Percentiles rank a stretch among this genome's conserved stretches.
These are phyloP conservation scores for Heterobasidion occidentale DNA, from an alignment of 1,284 basidiomycete species.

Conservation along the genomic window DNA sequence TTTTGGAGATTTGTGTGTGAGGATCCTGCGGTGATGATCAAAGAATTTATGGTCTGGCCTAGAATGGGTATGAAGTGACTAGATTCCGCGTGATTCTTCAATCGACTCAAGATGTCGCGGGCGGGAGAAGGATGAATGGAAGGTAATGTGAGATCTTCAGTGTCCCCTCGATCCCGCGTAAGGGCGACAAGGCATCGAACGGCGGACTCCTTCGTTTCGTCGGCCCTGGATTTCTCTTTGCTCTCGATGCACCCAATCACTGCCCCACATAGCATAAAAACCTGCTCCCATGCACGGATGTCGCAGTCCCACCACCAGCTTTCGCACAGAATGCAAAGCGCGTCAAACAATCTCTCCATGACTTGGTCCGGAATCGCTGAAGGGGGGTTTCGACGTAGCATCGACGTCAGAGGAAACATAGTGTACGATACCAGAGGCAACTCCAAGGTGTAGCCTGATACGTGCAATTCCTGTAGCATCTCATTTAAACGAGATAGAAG, in stretches of 20 bases:
- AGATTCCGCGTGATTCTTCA: slow-evolving; percentile 39
- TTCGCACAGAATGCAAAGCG: slow-evolving; percentile 55
- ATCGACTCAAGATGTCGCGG: slow-evolving; percentile 22
- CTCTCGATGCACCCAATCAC: slow-evolving; percentile 53
- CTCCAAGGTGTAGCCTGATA: slow-evolving; percentile 34
- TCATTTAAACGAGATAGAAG: slow-evolving; percentile 47
- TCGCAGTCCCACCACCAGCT: slow-evolving; percentile 75
- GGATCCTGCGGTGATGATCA: slow-evolving; percentile 52
- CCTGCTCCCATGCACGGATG: slow-evolving; percentile 67
- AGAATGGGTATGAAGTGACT: slow-evolving; percentile 65
- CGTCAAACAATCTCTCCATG: slow-evolving; percentile 66
- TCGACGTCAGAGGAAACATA: slow-evolving; percentile 79
- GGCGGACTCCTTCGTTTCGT: slow-evolving; percentile 72
- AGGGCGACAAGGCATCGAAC: slow-evolving; percentile 48
- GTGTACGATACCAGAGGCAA: slow-evolving; percentile 73
- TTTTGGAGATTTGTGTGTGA: slow-evolving; percentile 54
- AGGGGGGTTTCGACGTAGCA: slow-evolving; percentile 68
- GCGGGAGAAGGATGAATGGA: slow-evolving; percentile 23
- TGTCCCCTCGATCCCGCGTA: slow-evolving; percentile 38
- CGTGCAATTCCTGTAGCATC: slow-evolving; percentile 36
- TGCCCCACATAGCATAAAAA: slow-evolving; percentile 76
- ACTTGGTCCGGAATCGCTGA: slow-evolving; percentile 69
- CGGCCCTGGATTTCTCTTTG: slow-evolving; percentile 56
- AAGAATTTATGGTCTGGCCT: slow-evolving; percentile 73
- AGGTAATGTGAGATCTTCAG: slow-evolving; percentile 24